phyloP scores from a whole-genome alignment of 805 yeast genomes.

The Kodamaea hsintzibuensis region DNA sequence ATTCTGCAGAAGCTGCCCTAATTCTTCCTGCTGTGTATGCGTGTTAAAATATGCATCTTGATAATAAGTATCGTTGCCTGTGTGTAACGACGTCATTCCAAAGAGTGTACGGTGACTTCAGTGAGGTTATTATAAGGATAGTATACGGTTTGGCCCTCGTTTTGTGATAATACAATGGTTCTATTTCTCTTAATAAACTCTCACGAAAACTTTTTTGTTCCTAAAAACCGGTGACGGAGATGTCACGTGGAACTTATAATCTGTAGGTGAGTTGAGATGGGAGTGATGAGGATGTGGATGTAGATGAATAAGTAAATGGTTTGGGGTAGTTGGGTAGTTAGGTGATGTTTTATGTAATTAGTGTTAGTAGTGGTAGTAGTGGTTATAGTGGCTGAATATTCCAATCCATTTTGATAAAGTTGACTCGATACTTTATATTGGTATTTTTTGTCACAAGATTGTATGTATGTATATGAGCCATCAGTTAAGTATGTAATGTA shows the following conservation, averaged over 20 bases:
- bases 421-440: too few relatives aligned
- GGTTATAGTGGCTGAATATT: too few relatives aligned
- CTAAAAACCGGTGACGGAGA: not conserved
- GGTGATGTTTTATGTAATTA: too few relatives aligned
- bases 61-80: conserved; percentile 15
- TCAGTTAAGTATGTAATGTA: too few relatives aligned
- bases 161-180: not conserved
- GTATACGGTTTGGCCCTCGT: not conserved
- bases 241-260: not conserved
- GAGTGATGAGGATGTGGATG: too few relatives aligned
- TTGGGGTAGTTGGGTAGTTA: too few relatives aligned
- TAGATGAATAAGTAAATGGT: too few relatives aligned
- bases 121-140: not conserved
- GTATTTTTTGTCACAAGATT: too few relatives aligned
- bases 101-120: not conserved
- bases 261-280: too few relatives aligned
- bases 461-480: too few relatives aligned
- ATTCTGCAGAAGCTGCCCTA: not conserved
- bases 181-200: not conserved
- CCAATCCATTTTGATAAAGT: too few relatives aligned
- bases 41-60: conserved; percentile 8
- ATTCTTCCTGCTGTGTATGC: conserved; percentile 7
- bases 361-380: too few relatives aligned
- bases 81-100: conserved; percentile 21
- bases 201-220: conserved; percentile 7